Evolutionary conservation across 2,329 filamentous ascomycete species (phyloP), one percentile per base, ranked within the genome.

Genomic region (Tolypocladium amazonense): DNA sequence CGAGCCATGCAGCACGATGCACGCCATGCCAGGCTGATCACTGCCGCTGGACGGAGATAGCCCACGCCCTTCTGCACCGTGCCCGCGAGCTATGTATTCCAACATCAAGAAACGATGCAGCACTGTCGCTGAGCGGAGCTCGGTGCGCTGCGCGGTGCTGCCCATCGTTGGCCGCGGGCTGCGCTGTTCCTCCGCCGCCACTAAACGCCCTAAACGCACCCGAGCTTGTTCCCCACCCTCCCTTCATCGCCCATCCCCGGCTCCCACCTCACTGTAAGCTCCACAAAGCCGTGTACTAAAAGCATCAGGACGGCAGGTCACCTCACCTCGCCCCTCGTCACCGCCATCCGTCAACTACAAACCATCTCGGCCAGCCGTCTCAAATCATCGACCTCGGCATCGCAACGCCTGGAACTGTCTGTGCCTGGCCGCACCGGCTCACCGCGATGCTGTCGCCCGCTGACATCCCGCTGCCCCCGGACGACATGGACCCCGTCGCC

Each of bases 391-490:
- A 30, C 20, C 6, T 6, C 27, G 20, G 25, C 45, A 27, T 50
- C 45, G 25, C 45, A 50, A 6, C 27, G 9, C 27, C 27, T 20
- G 30, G 20, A 15, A 4, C 37, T 20, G 8, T n/a, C 35, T n/a
- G 33, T 18, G 33, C 3, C 41, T 20, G 23, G 14, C 11, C n/a
- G 33, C 43, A n/a, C 25, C 18, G 27, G 33, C 5, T 27, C 30
- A 9, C 14, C 59, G 47, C 56, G 8, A 60, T 60, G 59, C 23
- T 60, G 43, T 56, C 50, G 56, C 59, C 59, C n/a, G 56, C 55
- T 35, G 59, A 60, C 23, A 45, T 60, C 30, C 56, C 59, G 30
- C 39, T 60, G 33, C 59, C 59, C 18, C 59, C 59, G 9, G 59
- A 57, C 56, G 56, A 57, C 25, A 8, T 43, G n/a, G 20, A 23